These are phyloP conservation scores for Nephelium lappaceum DNA, from an alignment of 345 rosid genomes.

Conservation along the genomic window DNA sequence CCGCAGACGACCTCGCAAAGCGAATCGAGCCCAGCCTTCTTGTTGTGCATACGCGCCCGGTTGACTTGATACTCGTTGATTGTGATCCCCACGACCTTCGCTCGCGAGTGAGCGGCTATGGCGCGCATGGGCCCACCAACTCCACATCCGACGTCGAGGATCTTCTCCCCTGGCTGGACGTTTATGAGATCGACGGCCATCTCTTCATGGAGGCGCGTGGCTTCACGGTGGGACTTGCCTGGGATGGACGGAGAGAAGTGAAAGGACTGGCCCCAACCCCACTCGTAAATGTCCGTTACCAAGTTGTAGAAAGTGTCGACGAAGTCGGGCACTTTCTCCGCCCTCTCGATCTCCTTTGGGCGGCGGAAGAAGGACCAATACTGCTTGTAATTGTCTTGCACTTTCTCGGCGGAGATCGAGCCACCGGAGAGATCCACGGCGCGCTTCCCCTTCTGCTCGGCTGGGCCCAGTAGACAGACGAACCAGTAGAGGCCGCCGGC, in stretches of 20 bases:
- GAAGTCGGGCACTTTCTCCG: constrained; percentile 85
- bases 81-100: constrained; percentile 86
- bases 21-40: constrained; percentile 76
- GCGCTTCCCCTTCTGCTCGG: constrained; percentile 77
- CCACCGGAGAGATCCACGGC: constrained; percentile 86
- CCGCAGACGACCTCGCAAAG: constrained; percentile 88
- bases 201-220: constrained; percentile 87
- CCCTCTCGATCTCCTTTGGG: constrained; percentile 81
- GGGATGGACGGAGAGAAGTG: constrained; percentile 88
- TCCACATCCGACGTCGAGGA: constrained; percentile 94
- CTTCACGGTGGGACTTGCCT: constrained; percentile 80
- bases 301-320: constrained; percentile 94
- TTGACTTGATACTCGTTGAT: constrained; percentile 94
- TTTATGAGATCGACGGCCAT: constrained; percentile 82
- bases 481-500: constrained; percentile 88
- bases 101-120: constrained; percentile 89
- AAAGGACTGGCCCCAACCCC: constrained; percentile 99
- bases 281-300: constrained; percentile 96
- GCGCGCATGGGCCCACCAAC: constrained; percentile 99
- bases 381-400: constrained; percentile 68
- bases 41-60: constrained; percentile 85
- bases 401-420: constrained; percentile 85
- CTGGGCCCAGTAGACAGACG: constrained; percentile 82
- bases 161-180: constrained; percentile 53
- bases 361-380: constrained; percentile 90